Base-by-base conservation (phyloP, 768 basidiomycete species). In the Rhizopogon roseolus region DNA sequence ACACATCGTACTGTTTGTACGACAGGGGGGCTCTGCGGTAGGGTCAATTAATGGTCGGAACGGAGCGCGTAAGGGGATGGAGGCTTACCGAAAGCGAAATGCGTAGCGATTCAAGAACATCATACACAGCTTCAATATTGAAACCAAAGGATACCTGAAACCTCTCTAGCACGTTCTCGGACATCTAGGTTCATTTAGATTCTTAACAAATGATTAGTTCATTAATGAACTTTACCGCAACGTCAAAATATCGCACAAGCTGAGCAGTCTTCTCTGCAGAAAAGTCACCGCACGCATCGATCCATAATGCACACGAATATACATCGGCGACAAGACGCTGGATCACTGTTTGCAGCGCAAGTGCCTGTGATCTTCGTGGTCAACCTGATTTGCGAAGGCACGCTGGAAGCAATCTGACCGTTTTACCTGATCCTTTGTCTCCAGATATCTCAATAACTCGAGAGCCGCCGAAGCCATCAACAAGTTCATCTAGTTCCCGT, bases 231-330 rank as follows among this genome's bases (percentile, higher is more conserved):
- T 63, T 70, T 62, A 58, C 58, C 67, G 57, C 60, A 54, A 58
- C 48, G 36, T 59, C 56, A 44, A 63, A 59, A 13, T 60, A 60
- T 52, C 64, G 55, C 28, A 81, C 56, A 16, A 83, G 59, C 19
- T 69, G 60, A 3, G 66, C 56, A 2, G 81, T 76, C 38, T 73
- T 71, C 22, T 81, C 78, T 1, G 72, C 71, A 37, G 84, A 78
- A 63, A 90, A 88, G 56, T 81, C 81, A 1, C 88, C 86, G 0
- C 76, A 76, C 9, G 84, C 85, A 60, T 92, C 89, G 43, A 92
- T 76, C 90, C 90, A 92, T 5, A 82, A 62, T 1, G 75, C 81
- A 48, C 64, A 72, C 2, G 73, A 65, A n/a, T 73, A 59, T 17
- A 57, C 53, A 50, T 71, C 46, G 16, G 63, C 54, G 2, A 68